Base-by-base conservation (phyloP, 2,329 filamentous ascomycete genomes). In the Zarea fungicola region DNA sequence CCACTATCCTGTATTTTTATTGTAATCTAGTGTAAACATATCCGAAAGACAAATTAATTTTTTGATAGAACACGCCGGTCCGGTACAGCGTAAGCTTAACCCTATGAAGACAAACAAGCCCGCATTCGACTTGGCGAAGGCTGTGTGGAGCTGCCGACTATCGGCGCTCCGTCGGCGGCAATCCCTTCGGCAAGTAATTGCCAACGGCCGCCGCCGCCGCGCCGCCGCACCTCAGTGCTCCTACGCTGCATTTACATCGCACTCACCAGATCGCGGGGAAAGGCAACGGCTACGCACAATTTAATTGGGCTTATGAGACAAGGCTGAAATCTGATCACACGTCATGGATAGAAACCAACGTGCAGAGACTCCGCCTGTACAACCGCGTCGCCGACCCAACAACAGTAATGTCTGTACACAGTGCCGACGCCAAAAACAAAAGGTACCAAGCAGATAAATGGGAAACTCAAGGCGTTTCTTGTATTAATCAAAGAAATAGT, bases 281-380 rank as follows among this genome's bases (percentile, higher is more conserved):
- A 25, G 14, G 19, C 7, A 26, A 40, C 21, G 7, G 13, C 4
- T 8, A n/a, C 7, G 36, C n/a, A 34, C 14, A 5, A 25, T 14
- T 40, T 8, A 23, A 26, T 7, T 18, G 21, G 3, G 21, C 14
- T 9, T 22, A 18, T 22, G 14, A 40, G 22, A 25, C 13, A n/a
- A 39, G 10, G n/a, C 19, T 13, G 36, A 40, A 16, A 9, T 57
- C 60, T 4, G 46, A n/a, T n/a, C n/a, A n/a, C n/a, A 58, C 21
- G 66, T 62, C 18, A 29, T 43, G 41, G 41, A 43, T 11, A 43
- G 28, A 46, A 8, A 5, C 3, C 6, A 19, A 19, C 43, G 43
- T 19, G 21, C 22, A 29, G 23, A 46, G 16, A 42, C 52, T 37
- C 47, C 59, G 42, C 34, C 53, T 16, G 14, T 37, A 45, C 11